phyloP scores from a whole-genome alignment of 768 basidiomycete genomes.

The Lentinula detonsa region DNA sequence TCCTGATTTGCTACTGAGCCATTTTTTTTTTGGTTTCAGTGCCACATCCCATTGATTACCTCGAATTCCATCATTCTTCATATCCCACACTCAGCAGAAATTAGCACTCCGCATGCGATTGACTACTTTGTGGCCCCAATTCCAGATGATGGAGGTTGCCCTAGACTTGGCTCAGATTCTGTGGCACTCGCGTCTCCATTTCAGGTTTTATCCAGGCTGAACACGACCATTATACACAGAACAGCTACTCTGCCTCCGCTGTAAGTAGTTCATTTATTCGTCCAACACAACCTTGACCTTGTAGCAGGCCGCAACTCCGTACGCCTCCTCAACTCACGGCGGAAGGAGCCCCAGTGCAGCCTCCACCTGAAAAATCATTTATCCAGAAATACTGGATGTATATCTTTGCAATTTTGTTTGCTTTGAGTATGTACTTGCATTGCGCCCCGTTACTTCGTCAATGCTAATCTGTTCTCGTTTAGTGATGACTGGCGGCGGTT shows the following conservation, averaged over 20 bases:
- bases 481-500: constrained; percentile 1
- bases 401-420: constrained; percentile 50
- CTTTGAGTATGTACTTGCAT: constrained; percentile 42
- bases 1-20: neutral
- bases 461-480: neutral
- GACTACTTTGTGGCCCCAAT: constrained; percentile 69
- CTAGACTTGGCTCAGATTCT: constrained; percentile 22
- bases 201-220: constrained; percentile 25
- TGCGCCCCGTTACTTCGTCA: neutral
- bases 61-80: constrained; percentile 58
- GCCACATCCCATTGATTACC: constrained; percentile 51
- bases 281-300: neutral
- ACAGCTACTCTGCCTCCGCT: constrained; percentile 46
- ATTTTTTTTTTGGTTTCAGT: constrained; percentile 33
- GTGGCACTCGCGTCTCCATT: constrained; percentile 21
- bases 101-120: constrained; percentile 50
- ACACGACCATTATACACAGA: constrained; percentile 47
- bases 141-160: constrained; percentile 67
- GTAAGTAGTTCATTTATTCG: constrained; percentile 30
- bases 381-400: constrained; percentile 92
- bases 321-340: constrained; percentile 60
- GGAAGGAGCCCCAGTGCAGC: constrained; percentile 57
- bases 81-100: constrained; percentile 26
- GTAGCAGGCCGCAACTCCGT: constrained; percentile 57
- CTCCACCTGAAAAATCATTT: constrained; percentile 68